Percentiles rank a stretch among this genome's conserved stretches.
phyloP scores from a whole-genome alignment of 2,329 filamentous ascomycete species.

The Talaromyces sp. region DNA sequence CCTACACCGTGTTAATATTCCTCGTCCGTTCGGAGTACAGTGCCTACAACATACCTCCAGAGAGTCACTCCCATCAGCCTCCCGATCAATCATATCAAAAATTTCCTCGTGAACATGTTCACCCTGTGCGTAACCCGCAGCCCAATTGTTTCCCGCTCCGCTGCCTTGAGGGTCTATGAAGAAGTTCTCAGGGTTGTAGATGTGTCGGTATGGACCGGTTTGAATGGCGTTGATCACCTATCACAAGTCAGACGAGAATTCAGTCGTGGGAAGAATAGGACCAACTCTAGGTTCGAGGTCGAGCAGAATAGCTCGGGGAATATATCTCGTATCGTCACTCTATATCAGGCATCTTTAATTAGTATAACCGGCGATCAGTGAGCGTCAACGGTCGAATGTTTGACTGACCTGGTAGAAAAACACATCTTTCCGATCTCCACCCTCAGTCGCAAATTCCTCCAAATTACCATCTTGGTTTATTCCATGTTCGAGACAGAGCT shows the following conservation, averaged over 20 bases:
- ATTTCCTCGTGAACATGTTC: conserved; percentile 93
- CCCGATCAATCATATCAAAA: conserved; percentile 98
- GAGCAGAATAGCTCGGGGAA: conserved; percentile 90
- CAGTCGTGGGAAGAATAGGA: neutral
- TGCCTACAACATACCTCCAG: conserved; percentile 63
- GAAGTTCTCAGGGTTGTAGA: conserved; percentile 99
- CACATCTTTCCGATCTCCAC: conserved; percentile 96
- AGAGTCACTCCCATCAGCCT: conserved; percentile 96
- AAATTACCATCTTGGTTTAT: conserved; percentile 97
- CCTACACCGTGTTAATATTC: conserved; percentile 47
- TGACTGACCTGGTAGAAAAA: conserved; percentile 79
- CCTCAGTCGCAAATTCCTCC: conserved; percentile 95
- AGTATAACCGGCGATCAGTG: neutral
- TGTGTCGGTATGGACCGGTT: conserved; percentile 91
- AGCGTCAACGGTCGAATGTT: neutral
- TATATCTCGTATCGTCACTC: conserved; percentile 98
- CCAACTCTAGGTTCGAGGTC: conserved; percentile 86
- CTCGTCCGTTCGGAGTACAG: neutral
- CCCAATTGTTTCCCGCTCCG: conserved; percentile 98
- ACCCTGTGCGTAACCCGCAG: conserved; percentile 88
- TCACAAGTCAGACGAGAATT: conserved; percentile 1
- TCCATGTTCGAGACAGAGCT: conserved; percentile 95
- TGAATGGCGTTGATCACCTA: conserved; percentile 88
- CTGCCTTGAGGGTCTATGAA: conserved; percentile 92
- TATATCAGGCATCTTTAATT: conserved; percentile 35